Evolutionary conservation across 371 early-diverging fungal genomes (phyloP).

Genomic region (Batkoa obscura): DNA sequence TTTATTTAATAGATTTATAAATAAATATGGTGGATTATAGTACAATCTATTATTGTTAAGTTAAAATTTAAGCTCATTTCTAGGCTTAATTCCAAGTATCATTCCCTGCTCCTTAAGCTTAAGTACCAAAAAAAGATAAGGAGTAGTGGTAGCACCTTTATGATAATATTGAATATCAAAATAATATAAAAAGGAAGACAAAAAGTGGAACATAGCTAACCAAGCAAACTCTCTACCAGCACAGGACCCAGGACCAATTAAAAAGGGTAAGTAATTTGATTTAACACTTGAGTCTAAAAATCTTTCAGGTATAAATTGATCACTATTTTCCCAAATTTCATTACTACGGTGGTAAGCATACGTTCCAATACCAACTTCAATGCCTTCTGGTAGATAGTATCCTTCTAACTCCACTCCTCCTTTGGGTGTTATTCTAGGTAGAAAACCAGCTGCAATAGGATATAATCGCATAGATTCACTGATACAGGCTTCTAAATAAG

Average conservation of each 20-base stretch:
- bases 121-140: background rate
- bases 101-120: background rate
- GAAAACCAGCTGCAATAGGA: slow-evolving; percentile 9
- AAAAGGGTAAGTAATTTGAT: background rate
- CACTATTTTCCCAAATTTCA: background rate
- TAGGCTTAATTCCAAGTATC: background rate
- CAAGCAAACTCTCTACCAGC: slow-evolving; percentile 1
- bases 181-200: background rate
- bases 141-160: background rate
- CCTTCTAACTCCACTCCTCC: slow-evolving; percentile 7
- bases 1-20: too few relatives aligned
- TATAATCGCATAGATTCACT: slow-evolving; percentile 12
- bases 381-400: slow-evolving; percentile 6
- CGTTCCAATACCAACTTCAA: background rate
- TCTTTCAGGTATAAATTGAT: background rate
- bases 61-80: background rate
- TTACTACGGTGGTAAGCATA: background rate
- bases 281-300: background rate
- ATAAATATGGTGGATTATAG: too few relatives aligned
- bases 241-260: background rate
- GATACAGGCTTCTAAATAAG: slow-evolving; percentile 15
- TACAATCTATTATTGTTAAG: too few relatives aligned
- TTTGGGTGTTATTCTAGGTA: slow-evolving; percentile 6
- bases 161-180: background rate
- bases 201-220: background rate